Conservation (phyloP, 2,329 filamentous ascomycete genomes). For the Aureobasidium namibiae region DNA sequence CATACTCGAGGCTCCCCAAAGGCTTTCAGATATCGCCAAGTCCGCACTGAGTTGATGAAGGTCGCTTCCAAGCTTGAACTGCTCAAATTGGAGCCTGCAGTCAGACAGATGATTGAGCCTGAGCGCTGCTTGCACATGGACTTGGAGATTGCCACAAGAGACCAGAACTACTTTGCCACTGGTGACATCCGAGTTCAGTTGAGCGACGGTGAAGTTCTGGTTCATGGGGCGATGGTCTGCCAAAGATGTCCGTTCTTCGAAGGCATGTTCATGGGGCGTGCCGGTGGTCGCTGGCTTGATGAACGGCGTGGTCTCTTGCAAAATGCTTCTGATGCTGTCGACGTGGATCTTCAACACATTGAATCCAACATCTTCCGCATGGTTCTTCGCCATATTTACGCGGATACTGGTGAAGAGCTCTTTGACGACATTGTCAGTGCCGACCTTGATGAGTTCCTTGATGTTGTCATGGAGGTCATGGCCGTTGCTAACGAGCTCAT, state of each 20-base stretch:
- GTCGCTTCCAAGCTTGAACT: conserved; percentile 66
- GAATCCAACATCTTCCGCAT: conserved; percentile 64
- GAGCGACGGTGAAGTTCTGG: conserved; percentile 57
- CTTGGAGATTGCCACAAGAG: conserved; percentile 59
- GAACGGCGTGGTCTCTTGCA: conserved; percentile 49
- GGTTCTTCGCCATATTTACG: conserved; percentile 74
- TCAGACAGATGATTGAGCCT: conserved; percentile 63
- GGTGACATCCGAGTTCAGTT: conserved; percentile 75
- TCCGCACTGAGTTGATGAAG: conserved; percentile 81
- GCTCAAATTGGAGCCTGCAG: conserved; percentile 63
- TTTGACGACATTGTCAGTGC: conserved; percentile 68
- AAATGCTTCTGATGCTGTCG: conserved; percentile 45
- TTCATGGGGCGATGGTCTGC: conserved; percentile 73
- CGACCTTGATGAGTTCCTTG: conserved; percentile 74
- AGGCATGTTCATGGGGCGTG: conserved; percentile 80
- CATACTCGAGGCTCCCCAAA: conserved; percentile 59
- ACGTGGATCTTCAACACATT: conserved; percentile 77
- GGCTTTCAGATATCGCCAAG: conserved; percentile 67
- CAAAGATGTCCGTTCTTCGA: conserved; percentile 88
- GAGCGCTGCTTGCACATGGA: conserved; percentile 59
- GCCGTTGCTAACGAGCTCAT: conserved; percentile 87
- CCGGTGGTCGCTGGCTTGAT: conserved; percentile 75
- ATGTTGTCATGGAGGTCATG: conserved; percentile 86
- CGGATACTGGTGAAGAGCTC: conserved; percentile 69
- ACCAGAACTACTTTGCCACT: conserved; percentile 65